A percentile compares a stretch with the other conserved stretches of the same genome.
These are phyloP conservation scores for Glycine tomentella DNA, from an alignment of 306 rosid species.

Conservation along the genomic window DNA sequence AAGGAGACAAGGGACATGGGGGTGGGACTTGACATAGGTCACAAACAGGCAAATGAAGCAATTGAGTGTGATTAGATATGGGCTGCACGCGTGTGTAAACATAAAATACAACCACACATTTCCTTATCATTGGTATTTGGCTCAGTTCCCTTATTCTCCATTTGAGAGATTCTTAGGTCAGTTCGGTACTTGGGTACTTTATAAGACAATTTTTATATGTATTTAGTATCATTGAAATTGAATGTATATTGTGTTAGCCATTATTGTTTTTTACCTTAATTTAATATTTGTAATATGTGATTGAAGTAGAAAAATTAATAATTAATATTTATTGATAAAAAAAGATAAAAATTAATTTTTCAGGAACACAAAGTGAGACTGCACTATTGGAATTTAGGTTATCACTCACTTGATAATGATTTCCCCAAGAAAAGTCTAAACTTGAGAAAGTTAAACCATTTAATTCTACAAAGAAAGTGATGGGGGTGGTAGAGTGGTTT, in stretches of 20 bases:
- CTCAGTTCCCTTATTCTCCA: not conserved
- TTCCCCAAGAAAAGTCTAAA: not conserved
- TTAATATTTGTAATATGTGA: not conserved
- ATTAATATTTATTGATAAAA: too few species aligned
- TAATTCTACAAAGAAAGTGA: too few species aligned
- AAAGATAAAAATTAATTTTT: too few species aligned
- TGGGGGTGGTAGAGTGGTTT: not conserved
- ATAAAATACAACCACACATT: not conserved
- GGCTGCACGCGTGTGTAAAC: constrained; percentile 46
- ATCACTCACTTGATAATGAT: not conserved
- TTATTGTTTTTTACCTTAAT: not conserved
- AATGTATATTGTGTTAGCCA: not conserved
- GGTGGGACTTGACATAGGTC: not conserved
- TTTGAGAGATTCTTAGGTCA: not conserved
- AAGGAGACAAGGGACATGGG: constrained; percentile 38
- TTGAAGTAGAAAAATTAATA: not conserved
- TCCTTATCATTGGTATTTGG: not conserved
- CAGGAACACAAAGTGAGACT: not conserved
- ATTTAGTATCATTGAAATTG: not conserved
- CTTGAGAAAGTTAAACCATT: too few species aligned
- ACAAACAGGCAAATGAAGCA: constrained; percentile 5
- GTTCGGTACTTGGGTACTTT: not conserved
- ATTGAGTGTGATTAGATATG: constrained; percentile 48
- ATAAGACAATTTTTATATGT: not conserved
- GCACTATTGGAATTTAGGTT: not conserved